Percentiles rank a stretch among this genome's conserved stretches.
These are phyloP conservation scores for Oryza officinalis DNA, from an alignment of 176 grass and related monocot genomes.

Conservation along the genomic window DNA sequence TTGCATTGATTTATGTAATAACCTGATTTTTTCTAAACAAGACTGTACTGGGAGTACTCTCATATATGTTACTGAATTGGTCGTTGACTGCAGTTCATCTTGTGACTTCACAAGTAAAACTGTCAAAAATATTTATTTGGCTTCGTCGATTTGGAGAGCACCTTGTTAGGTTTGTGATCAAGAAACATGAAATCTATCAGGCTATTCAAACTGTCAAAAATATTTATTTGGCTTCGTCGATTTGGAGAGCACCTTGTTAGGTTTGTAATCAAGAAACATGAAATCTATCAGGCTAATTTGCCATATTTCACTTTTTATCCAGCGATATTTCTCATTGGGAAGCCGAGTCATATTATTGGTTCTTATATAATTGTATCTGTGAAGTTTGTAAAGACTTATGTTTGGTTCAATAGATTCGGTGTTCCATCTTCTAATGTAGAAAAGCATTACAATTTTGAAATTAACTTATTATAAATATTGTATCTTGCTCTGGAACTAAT, in stretches of 20 bases:
- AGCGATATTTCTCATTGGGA: neutral
- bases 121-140: too few species aligned
- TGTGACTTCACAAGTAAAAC: neutral
- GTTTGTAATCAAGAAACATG: neutral
- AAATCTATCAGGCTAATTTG: neutral
- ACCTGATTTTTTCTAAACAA: neutral
- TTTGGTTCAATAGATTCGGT: neutral
- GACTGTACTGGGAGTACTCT: neutral
- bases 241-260: neutral
- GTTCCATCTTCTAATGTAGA: neutral
- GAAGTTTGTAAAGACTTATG: neutral
- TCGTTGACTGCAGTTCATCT: neutral
- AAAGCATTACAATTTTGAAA: neutral
- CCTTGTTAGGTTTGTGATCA: too few species aligned
- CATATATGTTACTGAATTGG: neutral
- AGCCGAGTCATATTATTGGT: neutral
- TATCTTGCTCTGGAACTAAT: conserved; percentile 14
- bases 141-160: too few species aligned
- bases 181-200: too few species aligned
- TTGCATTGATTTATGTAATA: neutral
- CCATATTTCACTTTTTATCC: neutral
- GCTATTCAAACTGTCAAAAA: neutral
- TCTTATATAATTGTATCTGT: neutral
- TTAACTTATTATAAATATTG: neutral
- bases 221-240: neutral